Evolutionary conservation across 345 rosid genomes (phyloP).

Genomic region (Ricinus communis): DNA sequence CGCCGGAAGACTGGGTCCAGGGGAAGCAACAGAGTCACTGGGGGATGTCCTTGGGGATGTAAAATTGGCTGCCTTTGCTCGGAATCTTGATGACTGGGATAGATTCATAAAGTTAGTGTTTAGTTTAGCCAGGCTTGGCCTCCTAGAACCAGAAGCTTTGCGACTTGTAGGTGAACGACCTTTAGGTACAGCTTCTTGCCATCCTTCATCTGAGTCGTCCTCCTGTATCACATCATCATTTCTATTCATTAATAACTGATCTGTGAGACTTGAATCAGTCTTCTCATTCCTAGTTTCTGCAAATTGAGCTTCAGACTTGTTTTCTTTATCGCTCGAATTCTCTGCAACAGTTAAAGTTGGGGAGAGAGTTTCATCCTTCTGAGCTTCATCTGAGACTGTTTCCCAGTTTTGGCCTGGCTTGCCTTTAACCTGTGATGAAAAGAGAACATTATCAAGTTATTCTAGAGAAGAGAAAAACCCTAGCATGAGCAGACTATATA

Average conservation of each 20-base stretch:
- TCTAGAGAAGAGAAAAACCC: conserved; percentile 9
- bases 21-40: conserved; percentile 45
- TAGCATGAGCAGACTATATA: not conserved
- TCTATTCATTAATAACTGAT: conserved; percentile 33
- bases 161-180: conserved; percentile 73
- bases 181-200: conserved; percentile 99
- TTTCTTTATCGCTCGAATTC: conserved; percentile 79
- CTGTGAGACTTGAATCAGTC: conserved; percentile 45
- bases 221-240: conserved; percentile 40
- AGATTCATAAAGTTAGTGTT: conserved; percentile 78
- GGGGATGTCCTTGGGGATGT: conserved; percentile 57
- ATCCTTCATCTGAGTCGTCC: conserved; percentile 84
- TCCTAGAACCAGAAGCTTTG: conserved; percentile 59
- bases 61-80: conserved; percentile 59
- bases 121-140: conserved; percentile 82
- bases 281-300: conserved; percentile 51
- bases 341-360: conserved; percentile 47
- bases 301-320: conserved; percentile 54
- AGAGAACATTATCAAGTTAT: conserved; percentile 14
- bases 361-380: conserved; percentile 52
- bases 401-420: conserved; percentile 72
- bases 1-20: conserved; percentile 45
- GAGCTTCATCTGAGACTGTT: conserved; percentile 56
- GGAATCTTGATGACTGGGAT: conserved; percentile 64
- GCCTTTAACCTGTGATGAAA: conserved; percentile 62